A percentile compares a stretch with the other conserved stretches of the same genome.
These are phyloP conservation scores for Agaricus bisporus DNA, from an alignment of 768 basidiomycete species.

Conservation along the genomic window DNA sequence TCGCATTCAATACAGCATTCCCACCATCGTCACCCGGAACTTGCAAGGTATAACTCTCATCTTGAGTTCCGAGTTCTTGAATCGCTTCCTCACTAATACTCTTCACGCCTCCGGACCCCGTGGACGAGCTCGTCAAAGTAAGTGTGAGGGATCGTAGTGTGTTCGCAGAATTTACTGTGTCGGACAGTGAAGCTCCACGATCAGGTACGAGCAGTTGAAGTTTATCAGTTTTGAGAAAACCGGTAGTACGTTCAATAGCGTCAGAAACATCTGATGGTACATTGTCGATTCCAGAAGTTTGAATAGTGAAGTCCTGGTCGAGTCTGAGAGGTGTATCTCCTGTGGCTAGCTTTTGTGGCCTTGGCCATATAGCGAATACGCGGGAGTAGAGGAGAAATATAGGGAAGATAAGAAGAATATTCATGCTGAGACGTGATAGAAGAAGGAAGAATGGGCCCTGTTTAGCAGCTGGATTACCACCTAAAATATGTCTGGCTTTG, in stretches of 20 bases:
- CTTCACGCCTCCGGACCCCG: conserved; percentile 23
- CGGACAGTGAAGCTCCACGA: conserved; percentile 48
- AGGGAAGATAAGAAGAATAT: conserved; percentile 10
- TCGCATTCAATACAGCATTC: conserved; percentile 48
- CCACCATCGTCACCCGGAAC: conserved; percentile 50
- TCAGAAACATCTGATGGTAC: conserved; percentile 50
- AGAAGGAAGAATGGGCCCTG: no score
- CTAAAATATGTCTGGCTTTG: no score
- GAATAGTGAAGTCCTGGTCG: conserved; percentile 29
- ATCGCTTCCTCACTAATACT: conserved; percentile 53
- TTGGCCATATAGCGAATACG: conserved; percentile 30
- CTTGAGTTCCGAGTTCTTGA: conserved; percentile 40
- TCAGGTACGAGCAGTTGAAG: conserved; percentile 55
- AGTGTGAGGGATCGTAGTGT: conserved; percentile 39
- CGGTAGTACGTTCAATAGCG: conserved; percentile 44
- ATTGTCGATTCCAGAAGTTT: conserved; percentile 35
- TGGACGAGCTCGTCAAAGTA: conserved; percentile 21
- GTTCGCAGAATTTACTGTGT: conserved; percentile 32
- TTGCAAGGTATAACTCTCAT: conserved; percentile 55
- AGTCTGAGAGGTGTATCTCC: conserved; percentile 33
- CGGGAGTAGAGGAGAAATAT: conserved; percentile 18
- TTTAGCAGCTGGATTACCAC: no score
- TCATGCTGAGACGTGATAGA: not conserved
- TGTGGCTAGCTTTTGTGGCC: conserved; percentile 35
- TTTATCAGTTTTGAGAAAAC: conserved; percentile 44